Percentiles rank a stretch among this genome's conserved stretches.
Evolutionary conservation across 345 rosid genomes (phyloP).

Genomic region (Lepidium sativum): DNA sequence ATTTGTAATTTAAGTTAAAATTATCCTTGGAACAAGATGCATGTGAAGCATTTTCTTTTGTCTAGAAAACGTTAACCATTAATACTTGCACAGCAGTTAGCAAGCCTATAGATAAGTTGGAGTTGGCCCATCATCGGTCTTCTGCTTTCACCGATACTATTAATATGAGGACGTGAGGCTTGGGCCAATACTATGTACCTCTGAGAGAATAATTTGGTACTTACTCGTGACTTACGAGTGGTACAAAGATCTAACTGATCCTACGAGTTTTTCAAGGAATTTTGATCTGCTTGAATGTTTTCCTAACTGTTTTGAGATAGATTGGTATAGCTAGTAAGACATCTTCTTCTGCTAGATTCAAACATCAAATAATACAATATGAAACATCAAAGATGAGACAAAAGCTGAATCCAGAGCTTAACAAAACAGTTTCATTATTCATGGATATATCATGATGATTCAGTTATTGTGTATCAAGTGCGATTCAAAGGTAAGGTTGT

Average conservation of each 20-base stretch:
- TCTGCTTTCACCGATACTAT: too few species aligned
- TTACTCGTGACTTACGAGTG: neutral
- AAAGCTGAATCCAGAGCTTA: neutral
- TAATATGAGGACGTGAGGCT: neutral
- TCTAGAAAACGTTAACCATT: neutral
- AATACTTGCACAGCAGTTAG: neutral
- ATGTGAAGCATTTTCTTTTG: neutral
- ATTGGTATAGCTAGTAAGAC: neutral
- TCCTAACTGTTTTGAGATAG: neutral
- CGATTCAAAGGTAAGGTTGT: conserved; percentile 4
- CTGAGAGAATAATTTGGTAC: too few species aligned
- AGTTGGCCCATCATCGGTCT: neutral
- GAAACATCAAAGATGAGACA: neutral
- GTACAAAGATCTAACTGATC: too few species aligned
- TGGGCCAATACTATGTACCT: neutral
- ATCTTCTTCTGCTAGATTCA: neutral
- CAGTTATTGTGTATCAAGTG: conserved; percentile 7
- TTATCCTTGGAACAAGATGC: neutral
- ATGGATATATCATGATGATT: conserved; percentile 17
- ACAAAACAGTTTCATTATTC: conserved; percentile 4
- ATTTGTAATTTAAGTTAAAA: too few species aligned
- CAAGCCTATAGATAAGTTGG: neutral
- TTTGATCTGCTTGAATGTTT: neutral
- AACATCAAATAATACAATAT: neutral
- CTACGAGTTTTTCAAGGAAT: too few species aligned